These are phyloP conservation scores for Fusarium annulatum DNA, from an alignment of 2,329 filamentous ascomycete genomes.

Conservation along the genomic window DNA sequence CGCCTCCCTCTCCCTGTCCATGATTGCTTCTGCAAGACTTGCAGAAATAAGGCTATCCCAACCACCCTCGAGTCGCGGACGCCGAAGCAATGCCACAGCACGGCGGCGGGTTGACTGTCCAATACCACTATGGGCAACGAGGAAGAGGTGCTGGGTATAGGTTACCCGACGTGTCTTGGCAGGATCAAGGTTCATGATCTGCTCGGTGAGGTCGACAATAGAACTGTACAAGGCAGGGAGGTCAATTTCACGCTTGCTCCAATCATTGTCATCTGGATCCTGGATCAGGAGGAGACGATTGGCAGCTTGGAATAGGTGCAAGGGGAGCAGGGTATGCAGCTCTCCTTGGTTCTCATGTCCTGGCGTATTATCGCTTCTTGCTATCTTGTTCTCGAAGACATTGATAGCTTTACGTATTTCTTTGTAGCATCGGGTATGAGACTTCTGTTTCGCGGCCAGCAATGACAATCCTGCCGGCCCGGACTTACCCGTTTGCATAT, in stretches of 20 bases:
- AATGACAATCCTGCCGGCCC: not conserved
- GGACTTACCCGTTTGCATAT: not conserved
- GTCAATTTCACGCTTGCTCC: not conserved
- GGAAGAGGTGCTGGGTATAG: not conserved
- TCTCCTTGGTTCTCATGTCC: no score
- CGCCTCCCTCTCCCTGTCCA: conserved; percentile 10
- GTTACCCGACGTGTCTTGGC: not conserved
- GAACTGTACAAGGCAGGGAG: not conserved
- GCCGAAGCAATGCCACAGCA: not conserved
- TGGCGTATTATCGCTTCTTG: no score
- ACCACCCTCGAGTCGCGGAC: not conserved
- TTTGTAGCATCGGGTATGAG: conserved; percentile 2
- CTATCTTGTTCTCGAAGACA: not conserved
- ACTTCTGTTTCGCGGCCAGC: not conserved
- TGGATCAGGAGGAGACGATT: conserved; percentile 7
- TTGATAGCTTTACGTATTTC: conserved; percentile 2
- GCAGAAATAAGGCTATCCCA: conserved; percentile 19
- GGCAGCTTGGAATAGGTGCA: not conserved
- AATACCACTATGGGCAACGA: conserved; percentile 4
- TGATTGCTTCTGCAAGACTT: conserved; percentile 9
- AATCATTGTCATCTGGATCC: conserved; percentile 13
- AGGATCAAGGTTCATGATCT: not conserved
- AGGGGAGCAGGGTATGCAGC: not conserved
- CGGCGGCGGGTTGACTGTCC: not conserved
- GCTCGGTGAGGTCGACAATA: not conserved